Conservation (phyloP, 129 eudicot species). For the Flaveria bidentis region DNA sequence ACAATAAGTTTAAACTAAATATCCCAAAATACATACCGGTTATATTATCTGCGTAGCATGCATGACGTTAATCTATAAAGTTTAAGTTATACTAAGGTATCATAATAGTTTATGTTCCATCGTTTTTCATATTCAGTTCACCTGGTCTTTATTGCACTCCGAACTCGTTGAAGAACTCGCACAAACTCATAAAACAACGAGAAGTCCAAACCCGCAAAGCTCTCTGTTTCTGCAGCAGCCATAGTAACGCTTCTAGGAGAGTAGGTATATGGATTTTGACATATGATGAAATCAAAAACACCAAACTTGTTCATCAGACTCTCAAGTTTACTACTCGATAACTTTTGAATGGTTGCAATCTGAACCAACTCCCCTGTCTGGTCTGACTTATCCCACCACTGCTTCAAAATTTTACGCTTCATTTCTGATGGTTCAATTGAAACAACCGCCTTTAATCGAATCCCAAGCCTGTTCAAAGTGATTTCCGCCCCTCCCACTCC, state of each 20-base stretch:
- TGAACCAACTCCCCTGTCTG: constrained; percentile 85
- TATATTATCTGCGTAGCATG: no score
- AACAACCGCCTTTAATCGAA: constrained; percentile 65
- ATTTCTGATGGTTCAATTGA: constrained; percentile 74
- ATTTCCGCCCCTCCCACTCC: constrained; percentile 91
- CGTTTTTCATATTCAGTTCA: no score
- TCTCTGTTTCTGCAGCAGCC: constrained; percentile 36
- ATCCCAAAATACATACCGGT: no score
- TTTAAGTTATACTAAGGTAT: no score
- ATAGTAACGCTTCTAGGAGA: constrained; percentile 32
- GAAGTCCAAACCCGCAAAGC: constrained; percentile 56
- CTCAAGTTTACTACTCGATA: constrained; percentile 60
- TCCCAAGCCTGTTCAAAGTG: constrained; percentile 77
- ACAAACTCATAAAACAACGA: constrained; percentile 77
- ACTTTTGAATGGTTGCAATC: constrained; percentile 58
- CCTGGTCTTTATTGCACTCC: constrained; percentile 46
- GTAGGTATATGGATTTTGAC: constrained; percentile 60
- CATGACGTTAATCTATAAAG: no score
- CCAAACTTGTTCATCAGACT: constrained; percentile 51
- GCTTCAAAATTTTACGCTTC: constrained; percentile 59
- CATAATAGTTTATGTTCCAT: no score
- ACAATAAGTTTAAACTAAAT: no score
- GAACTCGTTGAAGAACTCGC: constrained; percentile 68
- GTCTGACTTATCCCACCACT: constrained; percentile 74
- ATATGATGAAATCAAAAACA: constrained; percentile 73